Base-by-base conservation (phyloP, 2,329 filamentous ascomycete genomes). In the Geosmithia flava region DNA sequence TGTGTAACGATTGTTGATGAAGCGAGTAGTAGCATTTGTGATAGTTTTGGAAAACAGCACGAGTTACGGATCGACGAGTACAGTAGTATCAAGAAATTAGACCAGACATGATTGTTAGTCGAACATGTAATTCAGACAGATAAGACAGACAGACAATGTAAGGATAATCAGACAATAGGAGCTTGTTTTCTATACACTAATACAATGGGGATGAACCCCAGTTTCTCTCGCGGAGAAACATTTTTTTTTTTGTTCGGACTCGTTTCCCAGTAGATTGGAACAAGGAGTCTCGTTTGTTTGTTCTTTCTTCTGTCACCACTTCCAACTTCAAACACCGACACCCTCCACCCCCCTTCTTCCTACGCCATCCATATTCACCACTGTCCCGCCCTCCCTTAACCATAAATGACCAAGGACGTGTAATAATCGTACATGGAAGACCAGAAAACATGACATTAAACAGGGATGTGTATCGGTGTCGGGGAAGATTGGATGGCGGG, bases 181-280 rank as follows among this genome's bases (percentile, higher is more conserved):
- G 43, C 29, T 41, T 30, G 45, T 47, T 47, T 57, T 65, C 59
- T 65, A 63, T 65, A 64, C 62, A 66, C 58, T 62, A 59, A 53
- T 64, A 63, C 62, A 64, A 56, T 55, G 15, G 33, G 33, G 33
- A 48, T 44, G 42, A 30, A 10, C 7, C 30, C 39, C 46, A 27
- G 23, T 27, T 8, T 27, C 23, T 27, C 23, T 27, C 4, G 23
- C 8, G 8, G 23, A 27, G 8, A 27, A 8, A 27, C 23, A 27
- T 27, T 4, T 4, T 27, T 27, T 37, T 16, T 19, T 33, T 13
- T 33, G 20, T n/a, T n/a, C n/a, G n/a, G n/a, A n/a, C n/a, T n/a
- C n/a, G n/a, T n/a, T n/a, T n/a, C n/a, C n/a, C n/a, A n/a, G n/a
- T n/a, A n/a, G n/a, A n/a, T n/a, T n/a, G n/a, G n/a, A n/a, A n/a